These are phyloP conservation scores for Tagetes patula DNA, from an alignment of 129 eudicot genomes.

Conservation along the genomic window DNA sequence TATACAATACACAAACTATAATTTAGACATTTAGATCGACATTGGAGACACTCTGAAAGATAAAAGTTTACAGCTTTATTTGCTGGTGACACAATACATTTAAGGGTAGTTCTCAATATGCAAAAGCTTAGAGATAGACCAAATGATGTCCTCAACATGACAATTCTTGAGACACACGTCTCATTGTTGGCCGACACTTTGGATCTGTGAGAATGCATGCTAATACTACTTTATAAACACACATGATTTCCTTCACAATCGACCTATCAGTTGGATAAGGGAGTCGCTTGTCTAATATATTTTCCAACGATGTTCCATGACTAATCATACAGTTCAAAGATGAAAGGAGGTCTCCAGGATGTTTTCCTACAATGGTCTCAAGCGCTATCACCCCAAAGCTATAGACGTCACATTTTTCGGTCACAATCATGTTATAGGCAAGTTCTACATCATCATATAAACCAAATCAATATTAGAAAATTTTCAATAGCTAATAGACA, in stretches of 20 bases:
- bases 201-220: slow-evolving; percentile 18
- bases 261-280: slow-evolving; percentile 21
- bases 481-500: background rate
- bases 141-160: background rate
- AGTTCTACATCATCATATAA: slow-evolving; percentile 23
- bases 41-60: too few relatives aligned
- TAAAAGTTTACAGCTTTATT: too few relatives aligned
- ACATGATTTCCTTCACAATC: slow-evolving; percentile 17
- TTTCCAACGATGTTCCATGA: slow-evolving; percentile 4
- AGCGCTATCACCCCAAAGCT: slow-evolving; percentile 46
- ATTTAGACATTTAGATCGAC: too few relatives aligned
- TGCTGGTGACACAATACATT: too few relatives aligned
- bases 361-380: slow-evolving; percentile 42
- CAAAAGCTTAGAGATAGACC: background rate
- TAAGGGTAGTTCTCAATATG: background rate
- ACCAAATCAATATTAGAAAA: too few relatives aligned
- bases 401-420: slow-evolving; percentile 28
- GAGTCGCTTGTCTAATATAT: slow-evolving; percentile 32
- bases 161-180: slow-evolving; percentile 16
- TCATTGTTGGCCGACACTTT: slow-evolving; percentile 25
- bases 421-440: slow-evolving; percentile 33
- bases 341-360: slow-evolving; percentile 36
- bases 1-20: too few relatives aligned
- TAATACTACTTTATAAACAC: slow-evolving; percentile 15
- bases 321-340: background rate